A percentile compares a stretch with the other conserved stretches of the same genome.
These are phyloP conservation scores for Leccinum disarticulatum DNA, from an alignment of 768 basidiomycete species.

Conservation along the genomic window DNA sequence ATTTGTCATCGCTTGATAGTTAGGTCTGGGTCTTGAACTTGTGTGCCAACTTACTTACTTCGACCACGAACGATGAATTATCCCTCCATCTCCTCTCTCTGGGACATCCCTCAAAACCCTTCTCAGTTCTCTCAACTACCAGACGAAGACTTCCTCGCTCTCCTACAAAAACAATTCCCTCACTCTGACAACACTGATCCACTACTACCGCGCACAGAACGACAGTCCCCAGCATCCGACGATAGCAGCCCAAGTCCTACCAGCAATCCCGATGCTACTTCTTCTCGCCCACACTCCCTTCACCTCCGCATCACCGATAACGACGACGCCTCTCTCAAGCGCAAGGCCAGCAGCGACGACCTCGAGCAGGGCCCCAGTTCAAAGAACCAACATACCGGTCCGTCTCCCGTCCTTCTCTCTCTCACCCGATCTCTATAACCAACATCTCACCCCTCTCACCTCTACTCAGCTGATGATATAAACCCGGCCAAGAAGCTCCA, in stretches of 20 bases:
- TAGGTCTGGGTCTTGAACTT: neutral
- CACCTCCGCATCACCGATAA: slow-evolving; percentile 34
- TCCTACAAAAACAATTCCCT: slow-evolving; percentile 76
- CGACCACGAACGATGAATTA: slow-evolving; percentile 33
- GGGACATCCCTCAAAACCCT: slow-evolving; percentile 63
- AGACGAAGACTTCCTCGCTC: slow-evolving; percentile 75
- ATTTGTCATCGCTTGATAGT: slow-evolving; percentile 8
- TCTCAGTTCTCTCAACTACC: slow-evolving; percentile 59
- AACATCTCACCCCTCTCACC: neutral
- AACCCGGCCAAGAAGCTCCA: slow-evolving; percentile 27
- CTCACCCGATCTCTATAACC: slow-evolving; percentile 1
- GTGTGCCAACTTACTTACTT: too few species aligned
- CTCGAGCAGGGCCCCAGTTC: slow-evolving; percentile 63
- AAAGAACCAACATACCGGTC: slow-evolving; percentile 67
- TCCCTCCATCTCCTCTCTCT: slow-evolving; percentile 50
- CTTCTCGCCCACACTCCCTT: slow-evolving; percentile 25
- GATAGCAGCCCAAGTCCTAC: slow-evolving; percentile 81
- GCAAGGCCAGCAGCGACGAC: slow-evolving; percentile 72
- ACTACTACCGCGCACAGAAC: slow-evolving; percentile 46
- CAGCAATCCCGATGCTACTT: slow-evolving; percentile 37
- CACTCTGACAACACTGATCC: slow-evolving; percentile 34
- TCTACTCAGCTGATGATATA: slow-evolving; percentile 23
- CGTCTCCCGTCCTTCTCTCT: slow-evolving; percentile 21
- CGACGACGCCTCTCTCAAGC: slow-evolving; percentile 59
- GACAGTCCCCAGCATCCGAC: slow-evolving; percentile 59